Base-by-base conservation (phyloP, 2,329 filamentous ascomycete species). In the Botrytis galanthina region DNA sequence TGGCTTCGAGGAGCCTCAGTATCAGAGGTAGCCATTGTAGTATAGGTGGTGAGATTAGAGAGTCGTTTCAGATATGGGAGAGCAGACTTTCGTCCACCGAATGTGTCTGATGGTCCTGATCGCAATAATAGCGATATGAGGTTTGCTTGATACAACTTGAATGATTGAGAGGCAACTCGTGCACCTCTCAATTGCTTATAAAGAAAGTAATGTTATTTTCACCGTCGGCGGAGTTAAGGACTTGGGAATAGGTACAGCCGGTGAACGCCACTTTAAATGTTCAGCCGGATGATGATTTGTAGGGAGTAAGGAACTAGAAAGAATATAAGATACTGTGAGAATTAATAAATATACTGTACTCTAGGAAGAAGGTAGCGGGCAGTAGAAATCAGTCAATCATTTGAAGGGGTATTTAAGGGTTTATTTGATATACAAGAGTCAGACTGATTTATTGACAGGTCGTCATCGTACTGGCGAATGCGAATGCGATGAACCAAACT, bases 1-100 rank as follows among this genome's bases (percentile, higher is more conserved):
- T 86, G 86, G 44, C 79, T 74, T 73, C 79, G 78, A 73, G 81
- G 80, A 62, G 82, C 79, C 72, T 82, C 80, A 44, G 79, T 70
- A n/a, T 78, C 74, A 46, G 79, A 74, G 18, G 81, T 75, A 74
- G 80, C 76, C 79, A 81, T 81, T 37, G 79, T 80, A 69, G 81
- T 78, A 70, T 79, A 80, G 74, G 71, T 71, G 71, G 78, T 77
- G 63, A 80, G 73, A 48, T 61, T 80, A 79, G 78, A 78, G 75
- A 77, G 75, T 75, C 74, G 76, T 73, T 77, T 76, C 72, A 78
- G 75, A 69, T 75, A 76, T 66, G 75, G 72, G 57, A 78, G 57
- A 48, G 73, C 74, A 73, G 78, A 70, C 72, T 78, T 71, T 73
- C 75, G 77, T 76, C 80, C 63, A 75, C 75, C 78, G 76, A 81